These are phyloP conservation scores for Protostelium mycophagum DNA, from an alignment of 78 protist species.

Conservation along the genomic window DNA sequence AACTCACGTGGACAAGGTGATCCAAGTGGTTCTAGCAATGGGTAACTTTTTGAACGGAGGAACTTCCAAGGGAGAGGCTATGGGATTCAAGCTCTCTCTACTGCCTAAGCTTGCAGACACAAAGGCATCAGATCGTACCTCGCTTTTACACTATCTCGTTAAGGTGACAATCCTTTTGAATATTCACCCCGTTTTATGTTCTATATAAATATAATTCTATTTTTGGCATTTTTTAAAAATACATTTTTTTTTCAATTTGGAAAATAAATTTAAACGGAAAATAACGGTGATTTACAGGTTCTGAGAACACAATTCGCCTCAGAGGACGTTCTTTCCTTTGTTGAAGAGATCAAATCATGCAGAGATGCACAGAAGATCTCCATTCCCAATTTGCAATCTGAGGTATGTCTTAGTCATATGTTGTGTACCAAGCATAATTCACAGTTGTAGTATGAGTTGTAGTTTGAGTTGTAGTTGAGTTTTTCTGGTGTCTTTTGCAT, in stretches of 20 bases:
- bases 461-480: too few species aligned
- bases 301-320: not conserved
- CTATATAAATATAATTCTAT: too few species aligned
- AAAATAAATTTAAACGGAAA: too few species aligned
- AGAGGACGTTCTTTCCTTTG: not conserved
- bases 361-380: not conserved
- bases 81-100: constrained; percentile 44
- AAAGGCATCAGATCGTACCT: not conserved
- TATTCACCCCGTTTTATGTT: too few species aligned
- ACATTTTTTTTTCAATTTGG: not conserved
- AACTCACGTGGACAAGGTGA: too few species aligned
- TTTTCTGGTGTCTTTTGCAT: too few species aligned
- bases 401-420: not conserved
- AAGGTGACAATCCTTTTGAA: too few species aligned
- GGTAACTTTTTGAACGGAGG: constrained; percentile 72
- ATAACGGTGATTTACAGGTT: not conserved
- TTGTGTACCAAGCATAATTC: not conserved
- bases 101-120: not conserved
- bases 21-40: constrained; percentile 43
- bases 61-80: constrained; percentile 59
- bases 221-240: too few species aligned
- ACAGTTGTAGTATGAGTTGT: not conserved
- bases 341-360: not conserved
- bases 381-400: not conserved
- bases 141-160: not conserved